Base-by-base conservation (phyloP, 805 yeast species). In the Cyberlindnera nakhonratchasimensis region DNA sequence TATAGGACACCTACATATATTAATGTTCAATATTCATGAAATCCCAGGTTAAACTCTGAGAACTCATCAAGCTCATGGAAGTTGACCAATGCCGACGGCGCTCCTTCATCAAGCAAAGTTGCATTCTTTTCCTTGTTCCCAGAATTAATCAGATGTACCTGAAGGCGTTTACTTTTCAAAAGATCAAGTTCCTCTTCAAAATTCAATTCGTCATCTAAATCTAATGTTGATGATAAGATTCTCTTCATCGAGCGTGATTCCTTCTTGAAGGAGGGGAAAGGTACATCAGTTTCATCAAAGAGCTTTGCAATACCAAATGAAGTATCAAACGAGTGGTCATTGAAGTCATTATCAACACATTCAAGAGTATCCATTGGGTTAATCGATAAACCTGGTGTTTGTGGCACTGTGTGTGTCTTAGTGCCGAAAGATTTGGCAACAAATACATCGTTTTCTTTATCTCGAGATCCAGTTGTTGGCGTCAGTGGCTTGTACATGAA, bases 241-340 rank as follows among this genome's bases (percentile, higher is more conserved):
- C 34, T 20, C 23, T 31, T 31, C n/a, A 12, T 3, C 17, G 4
- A 17, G 12, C 11, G 11, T 6, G 17, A 10, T 7, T 25, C 37
- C 19, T 25, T 25, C 37, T 25, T 43, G 37, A 44, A 44, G 2
- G 39, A n/a, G 3, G 42, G 36, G 24, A 39, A 12, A 10, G 41
- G 39, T 2, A 23, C 10, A 3, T 39, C 30, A 8, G 28, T 7
- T 5, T 13, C 30, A 3, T 31, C 43, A 29, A 45, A 45, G 25
- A 43, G 43, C 19, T 19, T 28, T 14, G 34, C 26, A n/a, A 39
- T 16, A 2, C 47, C 47, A 23, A 43, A 43, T 14, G 47, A 43
- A 2, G 43, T 35, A 16, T 45, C 39, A 16, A 45, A 31, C 5
- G 43, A 39, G 22, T 14, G 17, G 10, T 37, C 37, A 14, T 32